A percentile compares a stretch with the other conserved stretches of the same genome.
Evolutionary conservation across 2,329 filamentous ascomycete genomes (phyloP).

Genomic region (Cladosporium sp.): DNA sequence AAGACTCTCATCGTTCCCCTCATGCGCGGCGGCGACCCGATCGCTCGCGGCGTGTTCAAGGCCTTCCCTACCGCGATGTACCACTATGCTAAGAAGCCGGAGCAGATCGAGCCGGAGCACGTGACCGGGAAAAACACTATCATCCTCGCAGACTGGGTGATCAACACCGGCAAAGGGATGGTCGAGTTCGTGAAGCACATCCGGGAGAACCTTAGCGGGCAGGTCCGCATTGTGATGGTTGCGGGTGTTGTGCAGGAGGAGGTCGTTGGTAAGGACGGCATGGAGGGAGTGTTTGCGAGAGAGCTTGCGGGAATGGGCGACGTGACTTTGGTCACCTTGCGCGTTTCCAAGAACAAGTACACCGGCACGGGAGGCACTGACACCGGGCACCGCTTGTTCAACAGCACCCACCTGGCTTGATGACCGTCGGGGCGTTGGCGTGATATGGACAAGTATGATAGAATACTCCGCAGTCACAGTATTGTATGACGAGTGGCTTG

Average conservation of each 20-base stretch:
- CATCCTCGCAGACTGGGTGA: conserved; percentile 61
- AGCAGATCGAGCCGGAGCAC: conserved; percentile 49
- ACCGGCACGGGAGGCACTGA: conserved; percentile 56
- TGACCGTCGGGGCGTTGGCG: background rate
- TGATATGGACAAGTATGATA: background rate
- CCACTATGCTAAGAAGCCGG: conserved; percentile 47
- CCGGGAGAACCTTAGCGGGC: conserved; percentile 39
- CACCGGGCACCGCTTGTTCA: conserved; percentile 63
- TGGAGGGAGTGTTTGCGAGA: conserved; percentile 23
- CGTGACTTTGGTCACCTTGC: conserved; percentile 54
- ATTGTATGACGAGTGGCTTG: background rate
- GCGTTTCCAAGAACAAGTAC: conserved; percentile 60
- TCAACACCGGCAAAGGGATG: conserved; percentile 60
- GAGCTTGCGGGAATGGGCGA: conserved; percentile 22
- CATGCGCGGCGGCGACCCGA: conserved; percentile 66
- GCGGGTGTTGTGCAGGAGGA: conserved; percentile 57
- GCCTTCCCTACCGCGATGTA: conserved; percentile 57
- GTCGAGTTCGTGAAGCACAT: conserved; percentile 53
- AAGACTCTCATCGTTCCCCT: conserved; percentile 58
- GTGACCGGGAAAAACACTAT: conserved; percentile 46
- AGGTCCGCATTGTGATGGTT: conserved; percentile 56
- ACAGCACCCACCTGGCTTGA: conserved; percentile 53
- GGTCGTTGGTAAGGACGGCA: conserved; percentile 31
- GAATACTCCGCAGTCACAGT: background rate
- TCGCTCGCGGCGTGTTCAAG: conserved; percentile 61